A percentile compares a stretch with the other conserved stretches of the same genome.
phyloP scores from a whole-genome alignment of 768 basidiomycete genomes.

The Termitomyces heimii region DNA sequence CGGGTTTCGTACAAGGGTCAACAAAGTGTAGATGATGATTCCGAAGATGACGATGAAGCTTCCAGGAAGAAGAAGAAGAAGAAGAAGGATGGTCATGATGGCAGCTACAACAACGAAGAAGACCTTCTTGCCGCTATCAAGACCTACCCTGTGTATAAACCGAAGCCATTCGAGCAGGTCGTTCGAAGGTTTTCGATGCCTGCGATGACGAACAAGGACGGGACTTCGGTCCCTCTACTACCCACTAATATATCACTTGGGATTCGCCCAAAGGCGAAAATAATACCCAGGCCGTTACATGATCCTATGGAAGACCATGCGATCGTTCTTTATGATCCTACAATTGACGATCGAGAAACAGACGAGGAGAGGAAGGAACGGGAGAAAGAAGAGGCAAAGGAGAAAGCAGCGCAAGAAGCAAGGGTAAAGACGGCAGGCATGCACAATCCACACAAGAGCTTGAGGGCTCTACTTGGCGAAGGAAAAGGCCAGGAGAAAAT shows the following conservation, averaged over 20 bases:
- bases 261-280: constrained; percentile 69
- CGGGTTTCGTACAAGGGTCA: constrained; percentile 82
- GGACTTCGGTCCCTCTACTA: constrained; percentile 48
- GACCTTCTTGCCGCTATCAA: constrained; percentile 57
- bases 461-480: constrained; percentile 74
- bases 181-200: constrained; percentile 78
- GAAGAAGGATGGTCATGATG: constrained; percentile 49
- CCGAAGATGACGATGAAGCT: constrained; percentile 50
- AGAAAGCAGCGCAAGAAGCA: constrained; percentile 56
- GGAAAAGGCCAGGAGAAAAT: constrained; percentile 53
- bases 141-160: constrained; percentile 74
- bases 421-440: constrained; percentile 64
- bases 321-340: constrained; percentile 95
- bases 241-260: constrained; percentile 77
- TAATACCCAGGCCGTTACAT: constrained; percentile 89
- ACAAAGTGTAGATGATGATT: constrained; percentile 39
- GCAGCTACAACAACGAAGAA: constrained; percentile 53
- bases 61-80: constrained; percentile 64
- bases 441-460: constrained; percentile 90
- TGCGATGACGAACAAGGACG: constrained; percentile 66
- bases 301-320: constrained; percentile 98
- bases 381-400: constrained; percentile 67
- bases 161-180: constrained; percentile 67
- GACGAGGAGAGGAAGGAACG: constrained; percentile 77
- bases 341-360: constrained; percentile 87